Percentiles rank a stretch among this genome's conserved stretches.
Evolutionary conservation across 345 rosid genomes (phyloP).

Genomic region (Dovyalis caffra): DNA sequence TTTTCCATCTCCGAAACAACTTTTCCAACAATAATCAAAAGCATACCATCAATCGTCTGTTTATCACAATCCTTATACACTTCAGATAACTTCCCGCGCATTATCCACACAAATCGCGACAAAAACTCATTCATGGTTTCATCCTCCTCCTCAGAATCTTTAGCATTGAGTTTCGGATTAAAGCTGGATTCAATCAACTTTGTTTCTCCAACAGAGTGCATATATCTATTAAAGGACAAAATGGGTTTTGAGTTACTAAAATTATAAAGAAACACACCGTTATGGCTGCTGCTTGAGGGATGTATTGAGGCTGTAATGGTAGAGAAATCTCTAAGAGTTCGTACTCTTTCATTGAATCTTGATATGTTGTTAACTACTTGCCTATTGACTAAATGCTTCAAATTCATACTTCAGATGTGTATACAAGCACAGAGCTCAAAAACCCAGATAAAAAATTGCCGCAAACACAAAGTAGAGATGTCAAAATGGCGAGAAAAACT

Average conservation of each 20-base stretch:
- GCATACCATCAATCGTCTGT: conserved; percentile 66
- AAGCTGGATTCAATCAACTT: background rate
- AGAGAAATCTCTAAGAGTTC: conserved; percentile 12
- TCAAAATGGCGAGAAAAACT: background rate
- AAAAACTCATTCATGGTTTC: conserved; percentile 66
- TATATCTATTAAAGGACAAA: conserved; percentile 3
- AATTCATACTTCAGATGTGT: conserved; percentile 11
- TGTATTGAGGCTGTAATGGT: background rate
- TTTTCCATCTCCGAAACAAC: conserved; percentile 71
- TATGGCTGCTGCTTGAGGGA: background rate
- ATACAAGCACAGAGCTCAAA: background rate
- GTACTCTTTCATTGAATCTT: conserved; percentile 10
- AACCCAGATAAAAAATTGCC: background rate
- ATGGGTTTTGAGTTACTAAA: background rate
- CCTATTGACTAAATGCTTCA: conserved; percentile 15
- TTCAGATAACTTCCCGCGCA: conserved; percentile 67
- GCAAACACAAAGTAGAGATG: background rate
- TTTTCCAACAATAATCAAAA: conserved; percentile 63
- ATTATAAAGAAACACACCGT: background rate
- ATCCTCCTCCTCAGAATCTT: conserved; percentile 50
- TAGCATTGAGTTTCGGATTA: conserved; percentile 17
- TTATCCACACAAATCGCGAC: conserved; percentile 75
- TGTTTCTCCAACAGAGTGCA: conserved; percentile 1
- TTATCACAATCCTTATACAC: conserved; percentile 60
- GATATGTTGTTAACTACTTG: conserved; percentile 8